phyloP scores from a whole-genome alignment of 1,139 yeast genomes.

The Meyerozyma carpophila region DNA sequence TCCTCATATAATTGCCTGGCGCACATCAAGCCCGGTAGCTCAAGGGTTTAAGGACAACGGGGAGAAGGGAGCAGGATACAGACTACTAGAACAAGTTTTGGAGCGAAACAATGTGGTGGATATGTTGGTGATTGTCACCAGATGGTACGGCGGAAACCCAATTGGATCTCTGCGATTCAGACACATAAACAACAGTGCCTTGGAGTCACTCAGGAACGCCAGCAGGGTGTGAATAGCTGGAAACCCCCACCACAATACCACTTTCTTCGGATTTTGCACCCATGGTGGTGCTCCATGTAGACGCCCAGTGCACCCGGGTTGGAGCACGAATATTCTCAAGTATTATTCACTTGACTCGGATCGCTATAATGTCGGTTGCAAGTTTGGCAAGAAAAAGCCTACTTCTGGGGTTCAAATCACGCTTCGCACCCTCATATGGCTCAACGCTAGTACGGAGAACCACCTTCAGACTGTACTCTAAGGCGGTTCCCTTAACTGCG shows the following conservation, averaged over 20 bases:
- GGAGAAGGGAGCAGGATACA: slow-evolving; percentile 60
- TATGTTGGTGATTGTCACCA: slow-evolving; percentile 54
- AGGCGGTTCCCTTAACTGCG: slow-evolving; percentile 52
- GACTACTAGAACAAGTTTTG: slow-evolving; percentile 45
- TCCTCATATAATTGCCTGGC: slow-evolving; percentile 67
- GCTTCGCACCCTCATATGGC: background rate
- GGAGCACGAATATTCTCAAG: background rate
- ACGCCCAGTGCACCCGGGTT: background rate
- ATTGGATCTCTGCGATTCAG: slow-evolving; percentile 62
- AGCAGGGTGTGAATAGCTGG: background rate
- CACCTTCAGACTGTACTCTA: slow-evolving; percentile 11
- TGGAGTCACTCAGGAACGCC: slow-evolving; percentile 32
- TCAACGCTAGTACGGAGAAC: background rate
- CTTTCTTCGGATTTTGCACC: background rate
- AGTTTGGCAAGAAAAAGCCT: background rate
- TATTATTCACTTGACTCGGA: background rate
- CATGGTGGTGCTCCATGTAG: background rate
- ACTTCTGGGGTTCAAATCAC: background rate
- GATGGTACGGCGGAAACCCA: slow-evolving; percentile 74
- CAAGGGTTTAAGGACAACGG: slow-evolving; percentile 62
- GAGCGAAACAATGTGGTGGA: slow-evolving; percentile 44
- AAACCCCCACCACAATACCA: no score
- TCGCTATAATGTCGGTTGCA: background rate
- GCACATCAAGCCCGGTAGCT: slow-evolving; percentile 28
- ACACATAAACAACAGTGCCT: slow-evolving; percentile 51